phyloP scores from a whole-genome alignment of 2,329 filamentous ascomycete species.

The Fusarium paranaense region DNA sequence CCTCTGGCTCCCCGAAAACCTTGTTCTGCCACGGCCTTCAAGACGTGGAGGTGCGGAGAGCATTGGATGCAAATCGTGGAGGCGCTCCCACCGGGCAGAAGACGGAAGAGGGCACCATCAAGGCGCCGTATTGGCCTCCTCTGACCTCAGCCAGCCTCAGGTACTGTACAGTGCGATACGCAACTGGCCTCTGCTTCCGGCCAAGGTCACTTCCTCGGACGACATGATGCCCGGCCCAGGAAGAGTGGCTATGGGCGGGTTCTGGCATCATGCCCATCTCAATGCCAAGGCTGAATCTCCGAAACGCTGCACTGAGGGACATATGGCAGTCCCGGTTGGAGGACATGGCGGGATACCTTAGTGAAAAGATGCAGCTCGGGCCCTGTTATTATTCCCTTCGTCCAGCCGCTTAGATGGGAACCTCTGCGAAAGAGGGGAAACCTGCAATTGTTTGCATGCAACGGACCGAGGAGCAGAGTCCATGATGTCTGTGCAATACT shows the following conservation, averaged over 20 bases:
- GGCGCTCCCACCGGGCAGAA: constrained; percentile 5
- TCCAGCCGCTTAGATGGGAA: constrained; percentile 22
- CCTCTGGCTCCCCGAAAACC: constrained; percentile 35
- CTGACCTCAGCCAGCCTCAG: constrained; percentile 1
- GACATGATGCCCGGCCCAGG: not conserved
- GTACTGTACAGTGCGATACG: constrained; percentile 6
- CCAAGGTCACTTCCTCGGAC: not conserved
- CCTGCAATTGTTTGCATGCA: constrained; percentile 7
- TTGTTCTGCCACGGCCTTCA: constrained; percentile 29
- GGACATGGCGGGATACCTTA: not conserved
- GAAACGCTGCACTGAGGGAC: not conserved
- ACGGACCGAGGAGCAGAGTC: constrained; percentile 7
- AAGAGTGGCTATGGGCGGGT: not conserved
- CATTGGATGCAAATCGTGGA: constrained; percentile 22
- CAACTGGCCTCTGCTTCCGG: not conserved
- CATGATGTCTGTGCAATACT: constrained; percentile 21
- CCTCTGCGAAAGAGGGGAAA: constrained; percentile 17
- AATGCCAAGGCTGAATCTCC: not conserved
- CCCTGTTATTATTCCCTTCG: constrained; percentile 25
- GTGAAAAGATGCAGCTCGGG: not conserved
- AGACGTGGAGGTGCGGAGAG: constrained; percentile 31
- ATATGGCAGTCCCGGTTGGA: not conserved
- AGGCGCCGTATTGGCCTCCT: constrained; percentile 3
- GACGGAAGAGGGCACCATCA: constrained; percentile 16
- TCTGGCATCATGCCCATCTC: not conserved